Base-by-base conservation (phyloP, 2,329 filamentous ascomycete species). In the Sphaceloma murrayae region DNA sequence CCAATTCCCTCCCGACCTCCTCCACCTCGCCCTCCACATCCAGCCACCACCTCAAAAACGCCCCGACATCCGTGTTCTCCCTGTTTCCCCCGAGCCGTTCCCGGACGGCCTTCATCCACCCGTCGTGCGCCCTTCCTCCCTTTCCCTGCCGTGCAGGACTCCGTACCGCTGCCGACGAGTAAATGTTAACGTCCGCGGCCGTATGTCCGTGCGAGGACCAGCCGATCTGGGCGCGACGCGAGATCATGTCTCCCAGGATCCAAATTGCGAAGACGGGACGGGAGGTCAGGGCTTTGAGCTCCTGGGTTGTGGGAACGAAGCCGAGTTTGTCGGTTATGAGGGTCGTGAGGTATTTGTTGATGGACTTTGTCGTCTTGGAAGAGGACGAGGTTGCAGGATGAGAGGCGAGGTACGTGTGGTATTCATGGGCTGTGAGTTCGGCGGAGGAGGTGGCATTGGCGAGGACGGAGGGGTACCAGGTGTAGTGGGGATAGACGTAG, bases 111-210 rank as follows among this genome's bases (percentile, higher is more conserved):
- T 75, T 71, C 0, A 75, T 71, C 3, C 84, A 45, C 31, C 31
- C 31, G 3, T 34, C 22, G 11, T 45, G 18, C 17, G 11, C 19
- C 32, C 22, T 45, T 45, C 5, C 22, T 9, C 9, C 31, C 42
- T 4, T 22, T 26, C 9, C 14, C 26, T 13, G 24, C 29, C 4
- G 21, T 19, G n/a, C 24, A 19, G 26, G n/a, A n/a, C 16, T 24
- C 31, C 13, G n/a, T 10, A 40, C 24, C 21, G 36, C 36, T 9
- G 42, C 79, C 0, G 83, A 88, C 43, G 84, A 82, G 66, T 96
- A 98, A 53, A 98, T 85, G 62, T 98, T 98, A 38, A 98, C 91
- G 59, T 98, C 91, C 5, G 91, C 87, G 42, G 82, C 91, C 58
- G 58, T 57, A 48, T 98, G 91, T 19, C 91, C 91, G 61, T 95